Percentiles rank a stretch among this genome's conserved stretches.
Evolutionary conservation across 441 rosid species (phyloP).

Genomic region (Dalechampia spathulata): DNA sequence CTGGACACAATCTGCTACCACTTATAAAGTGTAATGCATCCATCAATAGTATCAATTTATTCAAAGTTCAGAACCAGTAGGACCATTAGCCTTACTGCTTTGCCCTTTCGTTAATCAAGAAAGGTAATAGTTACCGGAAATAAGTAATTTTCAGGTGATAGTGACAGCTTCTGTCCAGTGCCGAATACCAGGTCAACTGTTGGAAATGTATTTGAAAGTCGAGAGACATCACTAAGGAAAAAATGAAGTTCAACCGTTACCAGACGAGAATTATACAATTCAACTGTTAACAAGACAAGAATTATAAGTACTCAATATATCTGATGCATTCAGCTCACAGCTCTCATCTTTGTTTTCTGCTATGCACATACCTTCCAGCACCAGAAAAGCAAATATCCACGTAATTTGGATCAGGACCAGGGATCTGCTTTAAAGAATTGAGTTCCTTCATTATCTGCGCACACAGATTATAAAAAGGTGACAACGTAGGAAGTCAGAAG

Average conservation of each 20-base stretch:
- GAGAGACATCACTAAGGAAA: slow-evolving; percentile 42
- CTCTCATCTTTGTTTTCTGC: not conserved
- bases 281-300: slow-evolving; percentile 2
- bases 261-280: not conserved
- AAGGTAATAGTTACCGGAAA: slow-evolving; percentile 50
- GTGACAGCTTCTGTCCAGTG: slow-evolving; percentile 54
- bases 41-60: not conserved
- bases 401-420: slow-evolving; percentile 86
- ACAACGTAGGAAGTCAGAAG: not conserved
- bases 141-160: slow-evolving; percentile 87
- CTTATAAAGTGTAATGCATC: not conserved
- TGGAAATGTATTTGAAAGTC: slow-evolving; percentile 60
- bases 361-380: slow-evolving; percentile 51
- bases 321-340: not conserved
- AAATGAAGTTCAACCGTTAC: slow-evolving; percentile 6
- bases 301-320: not conserved
- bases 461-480: not conserved
- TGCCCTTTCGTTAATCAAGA: not conserved
- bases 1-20: not conserved
- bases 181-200: slow-evolving; percentile 64
- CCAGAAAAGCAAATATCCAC: slow-evolving; percentile 82
- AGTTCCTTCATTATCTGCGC: slow-evolving; percentile 59
- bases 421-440: slow-evolving; percentile 51
- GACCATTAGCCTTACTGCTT: not conserved
- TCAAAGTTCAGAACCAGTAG: not conserved